phyloP scores from a whole-genome alignment of 1,284 basidiomycete species.

The Rhodofomes roseus region DNA sequence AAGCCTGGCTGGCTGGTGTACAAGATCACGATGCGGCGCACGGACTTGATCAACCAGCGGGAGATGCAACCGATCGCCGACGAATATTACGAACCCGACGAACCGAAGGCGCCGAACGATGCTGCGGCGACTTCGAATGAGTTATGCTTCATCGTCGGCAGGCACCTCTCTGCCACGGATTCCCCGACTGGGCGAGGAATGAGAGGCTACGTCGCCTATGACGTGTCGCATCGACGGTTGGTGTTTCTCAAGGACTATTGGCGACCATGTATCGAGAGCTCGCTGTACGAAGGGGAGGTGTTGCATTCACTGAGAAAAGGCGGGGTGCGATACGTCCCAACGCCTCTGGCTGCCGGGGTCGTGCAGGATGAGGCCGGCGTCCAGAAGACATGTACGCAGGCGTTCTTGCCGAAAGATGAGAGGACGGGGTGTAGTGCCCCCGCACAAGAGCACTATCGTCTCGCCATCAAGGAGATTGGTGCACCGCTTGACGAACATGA shows the following conservation, averaged over 20 bases:
- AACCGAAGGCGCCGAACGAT: neutral
- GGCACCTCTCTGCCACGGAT: neutral
- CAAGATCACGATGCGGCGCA: neutral
- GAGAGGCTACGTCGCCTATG: slow-evolving; percentile 1
- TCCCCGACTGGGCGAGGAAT: neutral
- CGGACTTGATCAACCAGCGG: neutral
- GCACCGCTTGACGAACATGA: slow-evolving; percentile 3
- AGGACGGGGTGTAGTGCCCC: neutral
- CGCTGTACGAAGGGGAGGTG: neutral
- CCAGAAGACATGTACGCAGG: neutral
- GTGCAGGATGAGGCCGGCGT: neutral
- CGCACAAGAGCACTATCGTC: neutral
- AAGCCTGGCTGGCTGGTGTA: slow-evolving; percentile 4
- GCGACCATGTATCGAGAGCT: neutral
- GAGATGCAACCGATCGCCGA: neutral
- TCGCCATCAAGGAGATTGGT: slow-evolving; percentile 7
- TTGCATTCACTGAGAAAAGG: neutral
- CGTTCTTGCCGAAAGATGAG: neutral
- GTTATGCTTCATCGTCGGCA: neutral
- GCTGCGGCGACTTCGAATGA: neutral
- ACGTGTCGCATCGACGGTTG: neutral
- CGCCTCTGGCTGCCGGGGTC: slow-evolving; percentile 5
- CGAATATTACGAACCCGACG: neutral
- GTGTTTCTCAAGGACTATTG: slow-evolving; percentile 4
- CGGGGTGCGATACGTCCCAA: neutral